Evolutionary conservation across 768 basidiomycete species (phyloP), one percentile per base, ranked within the genome.

Genomic region (Pulveroboletus sp.): DNA sequence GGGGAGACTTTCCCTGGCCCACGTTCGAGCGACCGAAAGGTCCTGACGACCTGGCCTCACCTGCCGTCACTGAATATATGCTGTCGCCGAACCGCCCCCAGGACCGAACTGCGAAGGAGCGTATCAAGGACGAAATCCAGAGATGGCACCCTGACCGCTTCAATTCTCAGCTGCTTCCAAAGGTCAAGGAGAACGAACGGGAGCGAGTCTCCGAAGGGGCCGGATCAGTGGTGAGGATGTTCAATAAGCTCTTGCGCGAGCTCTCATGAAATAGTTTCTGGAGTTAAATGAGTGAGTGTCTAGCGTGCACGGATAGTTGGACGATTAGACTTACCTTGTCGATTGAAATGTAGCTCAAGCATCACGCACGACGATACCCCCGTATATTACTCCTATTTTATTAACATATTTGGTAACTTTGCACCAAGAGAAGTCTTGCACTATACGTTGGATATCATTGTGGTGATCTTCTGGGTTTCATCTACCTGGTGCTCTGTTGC

Each of bases 71-170:
- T 36, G 77, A 79, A 31, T 89, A 89, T 57, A 74, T 89, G 59
- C 69, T 79, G 49, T 82, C 81, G 13, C 71, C 77, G 9, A 64
- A 77, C 50, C 76, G 79, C 55, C 79, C 82, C 1, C 76, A 74
- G 59, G 56, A 73, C 45, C 79, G 76, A 65, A 70, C 71, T 39
- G 58, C 73, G 43, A 86, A 85, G 69, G 89, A 89, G 58, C 80
- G 85, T 13, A 74, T 89, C 55, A 87, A 82, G 71, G 86, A 89
- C 53, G 80, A 82, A 47, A 76, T 91, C 57, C 77, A 79, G 66
- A 71, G 76, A 55, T 91, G 87, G 88, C 88, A 91, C 67, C 88
- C 89, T 5, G 89, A 91, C 68, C 80, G 85, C 31, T 90, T 91
- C 60, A 84, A 89, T 56, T 81, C 80, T 32, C 82, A 84, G 64